Percentiles rank a stretch among this genome's conserved stretches.
Evolutionary conservation across 768 basidiomycete genomes (phyloP).

Genomic region (Pleurotus cornucopiae): DNA sequence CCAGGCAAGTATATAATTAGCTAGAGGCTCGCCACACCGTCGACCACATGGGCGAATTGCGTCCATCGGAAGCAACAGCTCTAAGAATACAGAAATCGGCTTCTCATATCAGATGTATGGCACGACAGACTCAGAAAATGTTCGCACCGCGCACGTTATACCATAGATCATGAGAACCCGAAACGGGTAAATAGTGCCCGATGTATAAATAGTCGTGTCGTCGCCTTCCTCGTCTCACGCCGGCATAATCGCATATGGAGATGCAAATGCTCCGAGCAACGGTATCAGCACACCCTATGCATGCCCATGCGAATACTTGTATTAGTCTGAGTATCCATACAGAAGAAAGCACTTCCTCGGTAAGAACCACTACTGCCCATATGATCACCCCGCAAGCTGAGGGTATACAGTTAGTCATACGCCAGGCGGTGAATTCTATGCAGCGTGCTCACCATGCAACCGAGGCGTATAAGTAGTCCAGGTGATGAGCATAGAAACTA

Average conservation of each 20-base stretch:
- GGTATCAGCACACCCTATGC: not conserved
- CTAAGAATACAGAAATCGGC: too few species aligned
- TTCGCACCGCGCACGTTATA: not conserved
- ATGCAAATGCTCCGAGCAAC: not conserved
- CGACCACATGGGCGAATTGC: too few species aligned
- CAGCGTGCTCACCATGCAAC: not conserved
- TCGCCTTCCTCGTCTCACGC: not conserved
- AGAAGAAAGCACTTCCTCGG: not conserved
- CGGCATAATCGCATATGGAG: not conserved
- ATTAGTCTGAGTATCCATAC: not conserved
- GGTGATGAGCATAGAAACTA: too few species aligned
- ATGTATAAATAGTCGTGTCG: not conserved
- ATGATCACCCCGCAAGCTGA: not conserved
- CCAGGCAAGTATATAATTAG: too few species aligned
- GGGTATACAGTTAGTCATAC: not conserved
- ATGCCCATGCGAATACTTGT: not conserved
- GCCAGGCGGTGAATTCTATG: not conserved
- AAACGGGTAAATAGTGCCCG: not conserved
- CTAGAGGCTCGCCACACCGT: too few species aligned
- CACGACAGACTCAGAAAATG: not conserved
- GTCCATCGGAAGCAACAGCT: too few species aligned
- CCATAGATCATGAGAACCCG: not conserved
- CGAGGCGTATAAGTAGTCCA: not conserved
- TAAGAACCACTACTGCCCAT: constrained; percentile 2
- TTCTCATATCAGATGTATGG: too few species aligned